Conservation (phyloP, 192 early-diverging fungal species). For the Linnemannia schmuckeri region DNA sequence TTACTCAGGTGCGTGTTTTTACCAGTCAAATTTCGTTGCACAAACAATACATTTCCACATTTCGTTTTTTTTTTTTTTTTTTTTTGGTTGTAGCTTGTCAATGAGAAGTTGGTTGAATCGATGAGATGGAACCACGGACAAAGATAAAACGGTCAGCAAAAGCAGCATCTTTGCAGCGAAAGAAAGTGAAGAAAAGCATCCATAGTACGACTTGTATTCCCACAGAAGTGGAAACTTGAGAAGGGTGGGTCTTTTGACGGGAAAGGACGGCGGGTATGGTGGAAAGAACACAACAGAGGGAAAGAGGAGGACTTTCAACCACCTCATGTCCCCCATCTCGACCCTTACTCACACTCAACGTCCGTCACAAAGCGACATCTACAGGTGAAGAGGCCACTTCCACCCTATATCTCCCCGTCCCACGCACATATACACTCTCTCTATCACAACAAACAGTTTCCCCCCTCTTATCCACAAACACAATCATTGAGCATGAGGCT, state of each 20-base stretch:
- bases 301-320: background rate
- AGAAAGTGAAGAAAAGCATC: background rate
- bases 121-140: background rate
- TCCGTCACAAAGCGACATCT: background rate
- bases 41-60: background rate
- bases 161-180: no score
- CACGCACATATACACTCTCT: background rate
- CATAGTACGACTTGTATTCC: background rate
- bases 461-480: background rate
- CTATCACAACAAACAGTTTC: background rate
- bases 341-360: background rate
- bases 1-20: background rate
- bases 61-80: background rate
- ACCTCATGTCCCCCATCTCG: background rate
- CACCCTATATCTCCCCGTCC: background rate
- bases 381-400: background rate
- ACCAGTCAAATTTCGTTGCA: background rate
- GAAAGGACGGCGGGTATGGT: no score
- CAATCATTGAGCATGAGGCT: slow-evolving; percentile 18
- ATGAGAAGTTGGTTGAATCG: background rate
- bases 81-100: slow-evolving; percentile 3
- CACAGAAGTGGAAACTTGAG: background rate
- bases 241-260: background rate
- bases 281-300: background rate
- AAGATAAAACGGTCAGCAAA: background rate